Conservation (phyloP, 495 filamentous ascomycete genomes). For the Penicillium paxilli region DNA sequence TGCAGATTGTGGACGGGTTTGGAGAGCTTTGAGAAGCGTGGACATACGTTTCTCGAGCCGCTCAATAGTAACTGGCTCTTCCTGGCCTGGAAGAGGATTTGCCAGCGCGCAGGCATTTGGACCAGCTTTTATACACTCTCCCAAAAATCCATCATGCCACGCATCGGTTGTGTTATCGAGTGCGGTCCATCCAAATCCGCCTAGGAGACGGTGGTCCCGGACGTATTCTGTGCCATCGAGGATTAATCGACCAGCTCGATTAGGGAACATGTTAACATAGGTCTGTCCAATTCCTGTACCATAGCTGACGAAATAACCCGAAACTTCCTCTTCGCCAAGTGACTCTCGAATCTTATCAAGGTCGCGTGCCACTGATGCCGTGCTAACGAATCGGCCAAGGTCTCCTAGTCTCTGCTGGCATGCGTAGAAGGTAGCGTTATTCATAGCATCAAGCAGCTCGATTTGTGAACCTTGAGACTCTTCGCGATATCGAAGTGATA, state of each 20-base stretch:
- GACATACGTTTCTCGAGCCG: conserved; percentile 13
- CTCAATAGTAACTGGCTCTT: conserved; percentile 8
- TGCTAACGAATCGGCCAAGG: conserved; percentile 20
- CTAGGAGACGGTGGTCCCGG: conserved; percentile 14
- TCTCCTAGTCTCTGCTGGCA: conserved; percentile 14
- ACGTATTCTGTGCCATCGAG: conserved; percentile 22
- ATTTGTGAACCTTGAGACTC: conserved; percentile 7
- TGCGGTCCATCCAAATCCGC: conserved; percentile 19
- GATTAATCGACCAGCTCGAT: conserved; percentile 14
- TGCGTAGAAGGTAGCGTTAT: conserved; percentile 19
- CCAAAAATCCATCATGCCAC: conserved; percentile 19
- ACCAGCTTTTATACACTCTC: conserved; percentile 17
- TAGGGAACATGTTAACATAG: conserved; percentile 22
- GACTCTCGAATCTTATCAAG: conserved; percentile 18
- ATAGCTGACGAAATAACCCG: conserved; percentile 20
- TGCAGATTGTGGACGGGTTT: conserved; percentile 14
- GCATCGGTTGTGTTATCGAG: conserved; percentile 20
- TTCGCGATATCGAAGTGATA: conserved; percentile 11
- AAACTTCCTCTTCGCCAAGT: conserved; percentile 14
- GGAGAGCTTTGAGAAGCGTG: conserved; percentile 11
- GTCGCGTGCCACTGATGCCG: conserved; percentile 17
- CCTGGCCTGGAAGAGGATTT: conserved; percentile 1
- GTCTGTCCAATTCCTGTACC: conserved; percentile 20
- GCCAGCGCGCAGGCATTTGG: conserved; percentile 16
- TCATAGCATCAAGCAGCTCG: conserved; percentile 16